Evolutionary conservation across 2,329 filamentous ascomycete species (phyloP).

Genomic region (Nemania sp.): DNA sequence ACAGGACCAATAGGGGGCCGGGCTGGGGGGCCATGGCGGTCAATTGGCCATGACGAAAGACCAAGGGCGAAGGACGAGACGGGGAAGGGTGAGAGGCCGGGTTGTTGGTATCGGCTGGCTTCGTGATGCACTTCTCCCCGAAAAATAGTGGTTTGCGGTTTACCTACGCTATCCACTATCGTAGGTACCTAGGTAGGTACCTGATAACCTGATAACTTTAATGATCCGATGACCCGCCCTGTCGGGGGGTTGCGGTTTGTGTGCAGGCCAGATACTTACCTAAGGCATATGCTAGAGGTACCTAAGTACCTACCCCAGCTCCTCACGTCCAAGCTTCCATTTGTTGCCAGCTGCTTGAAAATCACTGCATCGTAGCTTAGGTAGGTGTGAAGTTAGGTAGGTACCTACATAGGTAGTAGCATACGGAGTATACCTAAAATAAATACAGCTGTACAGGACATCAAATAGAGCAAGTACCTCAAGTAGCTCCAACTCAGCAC

Average conservation of each 20-base stretch:
- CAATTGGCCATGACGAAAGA: slow-evolving; percentile 32
- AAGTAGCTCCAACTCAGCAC: background rate
- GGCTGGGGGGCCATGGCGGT: slow-evolving; percentile 25
- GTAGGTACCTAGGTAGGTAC: too few species aligned
- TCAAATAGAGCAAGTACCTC: too few species aligned
- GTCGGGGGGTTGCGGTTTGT: background rate
- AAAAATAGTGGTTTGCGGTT: background rate
- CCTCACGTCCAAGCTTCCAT: background rate
- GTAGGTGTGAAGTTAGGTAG: too few species aligned
- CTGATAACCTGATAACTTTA: too few species aligned
- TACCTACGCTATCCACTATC: too few species aligned
- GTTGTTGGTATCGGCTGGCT: background rate
- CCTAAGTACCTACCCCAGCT: background rate
- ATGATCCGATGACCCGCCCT: slow-evolving; percentile 21
- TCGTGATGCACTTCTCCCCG: too few species aligned
- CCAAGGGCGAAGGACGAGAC: too few species aligned
- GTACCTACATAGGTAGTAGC: slow-evolving; percentile 1
- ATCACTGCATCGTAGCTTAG: background rate
- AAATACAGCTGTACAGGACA: too few species aligned
- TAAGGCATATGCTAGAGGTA: too few species aligned
- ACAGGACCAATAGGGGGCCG: slow-evolving; percentile 17
- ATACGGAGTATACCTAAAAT: too few species aligned
- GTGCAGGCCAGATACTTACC: background rate
- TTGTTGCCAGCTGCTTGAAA: slow-evolving; percentile 4
- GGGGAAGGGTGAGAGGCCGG: background rate